Percentiles rank a stretch among this genome's conserved stretches.
phyloP scores from a whole-genome alignment of 2,329 filamentous ascomycete genomes.

The Coniochaeta ligniaria region DNA sequence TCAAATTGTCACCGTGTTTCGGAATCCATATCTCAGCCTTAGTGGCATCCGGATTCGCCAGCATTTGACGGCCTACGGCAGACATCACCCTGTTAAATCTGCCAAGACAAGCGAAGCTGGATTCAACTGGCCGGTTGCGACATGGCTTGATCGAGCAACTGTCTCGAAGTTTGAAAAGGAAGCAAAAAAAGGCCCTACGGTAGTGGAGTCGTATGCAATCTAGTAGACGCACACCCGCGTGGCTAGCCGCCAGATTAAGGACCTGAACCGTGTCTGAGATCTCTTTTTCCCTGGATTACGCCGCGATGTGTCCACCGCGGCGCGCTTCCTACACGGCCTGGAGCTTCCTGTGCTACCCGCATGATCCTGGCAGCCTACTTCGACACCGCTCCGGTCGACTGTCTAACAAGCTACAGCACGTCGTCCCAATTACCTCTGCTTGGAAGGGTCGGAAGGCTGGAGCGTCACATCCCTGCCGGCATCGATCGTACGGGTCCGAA shows the following conservation, averaged over 20 bases:
- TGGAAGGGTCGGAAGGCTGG: neutral
- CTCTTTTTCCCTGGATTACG: constrained; percentile 2
- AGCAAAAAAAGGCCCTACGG: neutral
- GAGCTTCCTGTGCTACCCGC: neutral
- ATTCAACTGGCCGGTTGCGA: neutral
- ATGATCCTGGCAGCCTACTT: neutral
- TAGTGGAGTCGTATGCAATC: neutral
- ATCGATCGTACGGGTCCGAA: neutral
- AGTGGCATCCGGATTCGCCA: neutral
- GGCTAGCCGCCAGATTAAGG: constrained; percentile 4
- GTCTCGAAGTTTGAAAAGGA: neutral
- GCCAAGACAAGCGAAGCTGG: neutral
- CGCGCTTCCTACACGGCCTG: neutral
- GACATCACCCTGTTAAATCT: neutral
- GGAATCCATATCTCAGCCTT: neutral
- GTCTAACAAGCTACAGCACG: neutral
- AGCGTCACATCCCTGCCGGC: neutral
- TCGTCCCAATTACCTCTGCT: neutral
- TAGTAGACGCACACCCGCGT: constrained; percentile 1
- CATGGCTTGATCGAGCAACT: neutral
- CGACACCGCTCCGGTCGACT: neutral
- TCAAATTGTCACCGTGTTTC: neutral
- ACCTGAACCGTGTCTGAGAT: neutral
- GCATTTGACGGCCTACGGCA: neutral
- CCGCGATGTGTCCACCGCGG: neutral